Percentiles rank a stretch among this genome's conserved stretches.
Evolutionary conservation across 352 stramenopile species (phyloP).

Genomic region (Globisporangium iwayamae): DNA sequence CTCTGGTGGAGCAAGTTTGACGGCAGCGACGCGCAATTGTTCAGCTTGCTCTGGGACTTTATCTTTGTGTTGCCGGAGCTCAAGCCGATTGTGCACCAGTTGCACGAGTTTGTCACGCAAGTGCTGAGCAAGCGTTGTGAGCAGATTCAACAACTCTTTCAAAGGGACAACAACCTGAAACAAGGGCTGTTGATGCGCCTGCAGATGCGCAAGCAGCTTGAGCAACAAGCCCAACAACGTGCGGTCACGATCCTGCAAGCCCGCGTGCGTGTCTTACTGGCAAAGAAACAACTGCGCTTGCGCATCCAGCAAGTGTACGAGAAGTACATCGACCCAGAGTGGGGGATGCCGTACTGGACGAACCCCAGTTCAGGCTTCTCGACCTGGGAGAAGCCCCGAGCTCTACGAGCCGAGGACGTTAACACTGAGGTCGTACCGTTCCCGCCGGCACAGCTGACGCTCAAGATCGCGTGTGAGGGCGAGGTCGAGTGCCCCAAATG

Average conservation of each 20-base stretch:
- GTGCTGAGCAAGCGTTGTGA: constrained; percentile 25
- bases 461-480: constrained; percentile 46
- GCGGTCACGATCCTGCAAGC: constrained; percentile 37
- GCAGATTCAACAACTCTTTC: constrained; percentile 36
- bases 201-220: constrained; percentile 10
- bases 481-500: constrained; percentile 34
- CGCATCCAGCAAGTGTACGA: constrained; percentile 50
- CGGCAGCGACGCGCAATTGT: constrained; percentile 31
- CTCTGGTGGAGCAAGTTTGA: constrained; percentile 51
- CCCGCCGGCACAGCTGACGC: constrained; percentile 27
- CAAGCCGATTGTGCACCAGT: constrained; percentile 15
- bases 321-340: constrained; percentile 70
- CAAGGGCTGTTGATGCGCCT: constrained; percentile 27
- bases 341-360: constrained; percentile 63
- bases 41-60: constrained; percentile 45
- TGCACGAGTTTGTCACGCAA: constrained; percentile 16
- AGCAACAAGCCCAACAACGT: constrained; percentile 14
- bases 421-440: constrained; percentile 40
- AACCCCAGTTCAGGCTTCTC: constrained; percentile 62
- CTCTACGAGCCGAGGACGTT: constrained; percentile 57
- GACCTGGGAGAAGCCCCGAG: constrained; percentile 61
- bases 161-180: constrained; percentile 18
- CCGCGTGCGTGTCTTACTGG: constrained; percentile 27
- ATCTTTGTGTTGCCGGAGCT: constrained; percentile 32
- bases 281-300: constrained; percentile 24